phyloP scores from a whole-genome alignment of 2,329 filamentous ascomycete species.

The Cladophialophora chaetospira region DNA sequence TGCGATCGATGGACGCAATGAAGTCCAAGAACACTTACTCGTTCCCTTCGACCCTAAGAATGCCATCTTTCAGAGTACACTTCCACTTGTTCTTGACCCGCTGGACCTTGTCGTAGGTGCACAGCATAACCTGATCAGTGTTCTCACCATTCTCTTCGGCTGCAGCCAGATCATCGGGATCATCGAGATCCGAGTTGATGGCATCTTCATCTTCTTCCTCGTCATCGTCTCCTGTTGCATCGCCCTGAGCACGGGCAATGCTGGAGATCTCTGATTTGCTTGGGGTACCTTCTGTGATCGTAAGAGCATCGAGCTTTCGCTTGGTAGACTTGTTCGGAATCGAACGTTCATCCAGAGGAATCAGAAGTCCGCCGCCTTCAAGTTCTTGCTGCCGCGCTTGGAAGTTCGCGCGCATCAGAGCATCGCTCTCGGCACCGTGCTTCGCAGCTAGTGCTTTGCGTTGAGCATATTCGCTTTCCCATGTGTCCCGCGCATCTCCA shows the following conservation, averaged over 20 bases:
- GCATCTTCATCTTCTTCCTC: conserved; percentile 82
- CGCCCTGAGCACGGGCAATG: conserved; percentile 50
- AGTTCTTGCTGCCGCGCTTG: conserved; percentile 44
- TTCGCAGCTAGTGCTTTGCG: conserved; percentile 44
- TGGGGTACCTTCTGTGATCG: conserved; percentile 18
- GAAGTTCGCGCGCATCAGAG: conserved; percentile 46
- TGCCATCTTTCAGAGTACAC: conserved; percentile 95
- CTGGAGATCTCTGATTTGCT: conserved; percentile 27
- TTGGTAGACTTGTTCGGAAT: conserved; percentile 41
- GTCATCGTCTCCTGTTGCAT: conserved; percentile 55
- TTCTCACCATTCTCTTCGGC: conserved; percentile 86
- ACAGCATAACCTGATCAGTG: conserved; percentile 89
- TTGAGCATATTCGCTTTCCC: conserved; percentile 49
- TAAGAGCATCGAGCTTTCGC: conserved; percentile 36
- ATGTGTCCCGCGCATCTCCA: conserved; percentile 60
- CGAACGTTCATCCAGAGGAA: conserved; percentile 45
- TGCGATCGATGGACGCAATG: not conserved
- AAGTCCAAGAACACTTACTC: conserved; percentile 60
- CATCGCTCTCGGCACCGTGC: conserved; percentile 42
- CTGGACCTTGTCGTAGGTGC: conserved; percentile 99
- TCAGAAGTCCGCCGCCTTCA: conserved; percentile 50
- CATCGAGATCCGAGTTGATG: conserved; percentile 97
- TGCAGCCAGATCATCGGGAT: conserved; percentile 85
- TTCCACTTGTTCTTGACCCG: conserved; percentile 99
- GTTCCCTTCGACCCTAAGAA: conserved; percentile 88